Conservation (phyloP, 306 rosid species). For the Neltuma alba region DNA sequence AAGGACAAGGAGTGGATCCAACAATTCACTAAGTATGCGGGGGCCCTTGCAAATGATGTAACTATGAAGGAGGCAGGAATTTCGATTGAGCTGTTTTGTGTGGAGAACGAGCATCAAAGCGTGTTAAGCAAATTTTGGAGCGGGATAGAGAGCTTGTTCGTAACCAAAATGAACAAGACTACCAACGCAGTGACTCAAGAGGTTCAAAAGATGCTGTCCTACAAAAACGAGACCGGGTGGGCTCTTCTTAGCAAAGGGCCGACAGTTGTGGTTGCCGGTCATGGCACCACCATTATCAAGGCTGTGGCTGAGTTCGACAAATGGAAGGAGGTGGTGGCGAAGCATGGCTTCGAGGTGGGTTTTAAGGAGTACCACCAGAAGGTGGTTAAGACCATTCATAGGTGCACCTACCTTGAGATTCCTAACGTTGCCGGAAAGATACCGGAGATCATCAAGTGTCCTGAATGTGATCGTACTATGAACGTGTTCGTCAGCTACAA, state of each 20-base stretch:
- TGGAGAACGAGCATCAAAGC: constrained; percentile 44
- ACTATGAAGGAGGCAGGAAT: constrained; percentile 40
- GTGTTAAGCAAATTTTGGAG: constrained; percentile 52
- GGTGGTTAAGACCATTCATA: constrained; percentile 20
- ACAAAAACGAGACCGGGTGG: constrained; percentile 66
- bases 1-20: constrained; percentile 51
- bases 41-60: constrained; percentile 39
- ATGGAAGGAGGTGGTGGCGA: constrained; percentile 41
- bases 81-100: constrained; percentile 37
- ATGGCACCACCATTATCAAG: constrained; percentile 41
- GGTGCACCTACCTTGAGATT: constrained; percentile 46
- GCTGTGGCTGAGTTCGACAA: constrained; percentile 50
- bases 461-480: constrained; percentile 61
- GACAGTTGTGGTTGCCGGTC: constrained; percentile 40
- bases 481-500: constrained; percentile 62
- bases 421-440: constrained; percentile 41
- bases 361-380: constrained; percentile 32
- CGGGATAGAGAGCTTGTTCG: constrained; percentile 45
- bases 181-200: constrained; percentile 38
- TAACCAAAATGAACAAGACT: constrained; percentile 35
- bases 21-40: constrained; percentile 38
- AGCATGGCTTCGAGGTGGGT: constrained; percentile 41
- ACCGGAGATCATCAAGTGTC: constrained; percentile 55
- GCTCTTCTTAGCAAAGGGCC: constrained; percentile 51
- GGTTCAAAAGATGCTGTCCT: constrained; percentile 54